Evolutionary conservation across 345 rosid genomes (phyloP).

Genomic region (Gossypium mustelinum): DNA sequence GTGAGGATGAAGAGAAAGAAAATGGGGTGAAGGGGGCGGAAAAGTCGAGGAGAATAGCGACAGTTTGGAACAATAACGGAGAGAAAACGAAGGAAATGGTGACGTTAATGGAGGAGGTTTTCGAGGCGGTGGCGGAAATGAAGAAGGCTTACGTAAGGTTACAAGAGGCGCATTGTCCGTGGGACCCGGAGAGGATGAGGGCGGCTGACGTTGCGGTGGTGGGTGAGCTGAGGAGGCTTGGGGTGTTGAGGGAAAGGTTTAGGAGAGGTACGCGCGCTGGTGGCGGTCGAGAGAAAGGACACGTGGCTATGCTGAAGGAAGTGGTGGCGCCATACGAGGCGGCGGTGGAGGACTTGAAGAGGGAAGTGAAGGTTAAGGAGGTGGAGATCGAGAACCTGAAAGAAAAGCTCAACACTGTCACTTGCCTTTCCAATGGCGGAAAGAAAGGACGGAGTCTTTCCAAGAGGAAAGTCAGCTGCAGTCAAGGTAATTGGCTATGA

Average conservation of each 20-base stretch:
- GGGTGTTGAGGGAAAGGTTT: constrained; percentile 64
- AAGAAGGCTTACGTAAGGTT: constrained; percentile 68
- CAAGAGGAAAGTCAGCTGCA: constrained; percentile 69
- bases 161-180: constrained; percentile 93
- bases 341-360: constrained; percentile 76
- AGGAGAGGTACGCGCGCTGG: constrained; percentile 43
- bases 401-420: constrained; percentile 55
- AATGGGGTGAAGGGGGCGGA: constrained; percentile 25
- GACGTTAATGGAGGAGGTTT: constrained; percentile 61
- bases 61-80: constrained; percentile 19
- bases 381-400: constrained; percentile 67
- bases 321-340: constrained; percentile 95
- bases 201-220: constrained; percentile 79
- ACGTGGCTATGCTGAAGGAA: constrained; percentile 47
- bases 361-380: constrained; percentile 63
- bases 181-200: constrained; percentile 93
- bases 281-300: constrained; percentile 26
- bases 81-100: constrained; percentile 52
- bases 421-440: constrained; percentile 27
- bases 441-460: constrained; percentile 60
- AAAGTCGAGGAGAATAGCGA: constrained; percentile 7
- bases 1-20: constrained; percentile 33
- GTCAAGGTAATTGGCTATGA: constrained; percentile 25
- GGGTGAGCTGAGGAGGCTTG: constrained; percentile 69
- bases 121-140: constrained; percentile 61